Conservation (phyloP, 148 eudicot species). For the Pouteria glomerata region DNA sequence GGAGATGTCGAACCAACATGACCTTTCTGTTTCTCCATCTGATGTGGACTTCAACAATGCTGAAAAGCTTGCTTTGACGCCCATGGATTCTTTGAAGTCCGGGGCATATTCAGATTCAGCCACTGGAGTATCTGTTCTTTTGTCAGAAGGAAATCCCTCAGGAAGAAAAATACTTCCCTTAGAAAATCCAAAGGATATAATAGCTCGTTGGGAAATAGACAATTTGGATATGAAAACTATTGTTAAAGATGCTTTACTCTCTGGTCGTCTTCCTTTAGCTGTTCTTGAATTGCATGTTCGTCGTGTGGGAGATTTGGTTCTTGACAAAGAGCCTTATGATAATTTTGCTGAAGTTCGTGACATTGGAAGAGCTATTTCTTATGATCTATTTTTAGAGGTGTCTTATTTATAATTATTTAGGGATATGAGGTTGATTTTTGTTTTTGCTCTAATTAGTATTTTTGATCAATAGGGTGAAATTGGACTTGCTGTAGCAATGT, state of each 20-base stretch:
- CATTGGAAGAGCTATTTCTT: slow-evolving; percentile 84
- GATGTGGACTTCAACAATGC: slow-evolving; percentile 26
- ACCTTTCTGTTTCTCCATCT: slow-evolving; percentile 21
- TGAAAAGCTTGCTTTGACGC: slow-evolving; percentile 56
- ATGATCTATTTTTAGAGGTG: slow-evolving; percentile 87
- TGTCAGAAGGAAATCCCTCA: slow-evolving; percentile 33
- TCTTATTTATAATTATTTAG: slow-evolving; percentile 17
- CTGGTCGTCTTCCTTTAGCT: slow-evolving; percentile 96
- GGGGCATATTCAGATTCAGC: slow-evolving; percentile 27
- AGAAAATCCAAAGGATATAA: slow-evolving; percentile 93
- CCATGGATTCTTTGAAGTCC: slow-evolving; percentile 33
- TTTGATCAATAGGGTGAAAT: slow-evolving; percentile 72
- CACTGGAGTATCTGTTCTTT: slow-evolving; percentile 32
- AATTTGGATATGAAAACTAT: slow-evolving; percentile 74
- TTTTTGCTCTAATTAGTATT: slow-evolving; percentile 18
- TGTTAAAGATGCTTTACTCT: slow-evolving; percentile 79
- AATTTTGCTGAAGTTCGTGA: slow-evolving; percentile 84
- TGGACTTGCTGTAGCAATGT: slow-evolving; percentile 67
- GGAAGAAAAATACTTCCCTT: slow-evolving; percentile 28
- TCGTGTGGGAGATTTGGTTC: slow-evolving; percentile 33
- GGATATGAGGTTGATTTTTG: slow-evolving; percentile 1
- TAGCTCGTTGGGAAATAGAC: slow-evolving; percentile 84
- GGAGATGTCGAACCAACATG: slow-evolving; percentile 38
- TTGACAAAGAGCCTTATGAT: slow-evolving; percentile 57
- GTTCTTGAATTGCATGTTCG: slow-evolving; percentile 94